Evolutionary conservation across 257 asterid species (phyloP), one percentile per base, ranked within the genome.

Genomic region (Forsythia suspensa): DNA sequence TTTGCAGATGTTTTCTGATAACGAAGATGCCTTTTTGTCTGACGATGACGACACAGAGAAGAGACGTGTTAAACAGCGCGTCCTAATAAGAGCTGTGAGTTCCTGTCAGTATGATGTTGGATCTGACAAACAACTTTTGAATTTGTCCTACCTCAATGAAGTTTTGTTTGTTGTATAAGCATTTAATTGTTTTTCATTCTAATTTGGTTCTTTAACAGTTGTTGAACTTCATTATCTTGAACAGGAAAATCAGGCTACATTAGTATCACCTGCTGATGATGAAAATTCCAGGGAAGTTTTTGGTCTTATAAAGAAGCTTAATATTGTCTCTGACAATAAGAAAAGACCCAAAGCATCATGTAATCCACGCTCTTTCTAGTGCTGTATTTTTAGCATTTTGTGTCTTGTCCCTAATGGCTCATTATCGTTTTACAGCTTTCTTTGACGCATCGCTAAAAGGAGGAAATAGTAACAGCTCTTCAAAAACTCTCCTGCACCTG

Each of bases 251-350:
- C 84, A 80, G 80, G 73, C 84, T 24, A 59, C 86, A 57, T n/a
- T 85, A 71, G 85, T 75, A 42, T 84, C 95, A 77, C 94, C 96
- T 70, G 88, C 85, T 67, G 97, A 88, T 77, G 97, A 95, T 83
- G 99, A 89, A 76, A 89, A 79, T 74, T 93, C 97, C 81, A 88
- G 88, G 79, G 96, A 92, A 91, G 89, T 95, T 73, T 92, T 92
- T 88, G 96, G 96, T 55, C 97, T 92, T 52, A 91, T 95, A 73
- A 95, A 91, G 92, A 95, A 92, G 79, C 90, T 92, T 70, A 91
- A 95, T 85, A 87, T 89, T 70, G 90, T 79, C 77, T 83, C 97
- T 6, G 93, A 84, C 41, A 87, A 74, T 70, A 93, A 88, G 87
- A 93, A 82, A 87, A 93, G 86, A 80, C 89, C 94, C 66, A 93